Evolutionary conservation across 202 grass and related monocot genomes (phyloP).

Genomic region (Tripidium arundinaceum): DNA sequence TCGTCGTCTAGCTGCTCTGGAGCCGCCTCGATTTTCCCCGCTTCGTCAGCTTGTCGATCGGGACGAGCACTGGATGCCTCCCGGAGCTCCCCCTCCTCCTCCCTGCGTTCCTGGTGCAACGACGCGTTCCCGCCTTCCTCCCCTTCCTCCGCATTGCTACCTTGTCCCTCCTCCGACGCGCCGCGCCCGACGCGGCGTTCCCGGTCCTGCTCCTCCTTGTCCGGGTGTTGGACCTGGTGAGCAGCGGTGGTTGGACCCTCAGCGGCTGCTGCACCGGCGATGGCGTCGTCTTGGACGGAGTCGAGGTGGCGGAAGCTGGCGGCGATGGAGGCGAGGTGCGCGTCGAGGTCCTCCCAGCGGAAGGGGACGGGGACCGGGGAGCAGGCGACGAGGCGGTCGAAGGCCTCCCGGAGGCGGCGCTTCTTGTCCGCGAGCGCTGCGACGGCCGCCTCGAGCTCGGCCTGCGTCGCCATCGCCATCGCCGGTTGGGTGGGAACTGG

Average conservation of each 20-base stretch:
- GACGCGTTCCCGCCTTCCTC: not conserved
- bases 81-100: not conserved
- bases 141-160: not conserved
- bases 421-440: constrained; percentile 22
- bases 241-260: not conserved
- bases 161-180: not conserved
- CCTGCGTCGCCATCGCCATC: not conserved
- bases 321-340: constrained; percentile 32
- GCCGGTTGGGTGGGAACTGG: not conserved
- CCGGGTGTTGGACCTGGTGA: not conserved
- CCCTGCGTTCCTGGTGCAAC: not conserved
- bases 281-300: not conserved
- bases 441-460: constrained; percentile 33
- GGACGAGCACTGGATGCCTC: not conserved
- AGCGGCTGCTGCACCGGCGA: not conserved
- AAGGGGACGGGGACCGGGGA: constrained; percentile 28
- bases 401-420: constrained; percentile 24
- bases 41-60: not conserved
- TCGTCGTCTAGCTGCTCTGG: not conserved
- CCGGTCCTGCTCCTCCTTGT: not conserved
- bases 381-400: constrained; percentile 28
- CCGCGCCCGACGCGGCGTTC: not conserved
- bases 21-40: not conserved
- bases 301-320: not conserved
- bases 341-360: constrained; percentile 43